Conservation (phyloP, 805 yeast species). For the Candida xyloterini region DNA sequence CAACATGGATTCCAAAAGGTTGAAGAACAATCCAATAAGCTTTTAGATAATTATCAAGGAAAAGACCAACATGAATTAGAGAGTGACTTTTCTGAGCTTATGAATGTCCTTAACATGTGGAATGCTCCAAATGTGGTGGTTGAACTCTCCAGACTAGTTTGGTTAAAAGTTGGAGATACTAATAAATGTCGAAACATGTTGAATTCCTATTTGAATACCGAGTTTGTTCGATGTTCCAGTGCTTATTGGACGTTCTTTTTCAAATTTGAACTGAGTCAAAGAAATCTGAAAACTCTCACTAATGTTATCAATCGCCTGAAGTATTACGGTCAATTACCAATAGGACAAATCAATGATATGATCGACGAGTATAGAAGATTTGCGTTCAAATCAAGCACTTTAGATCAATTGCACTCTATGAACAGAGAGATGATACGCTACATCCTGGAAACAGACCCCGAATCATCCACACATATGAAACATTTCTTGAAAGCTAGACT, state of each 20-base stretch:
- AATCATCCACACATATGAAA: constrained; percentile 32
- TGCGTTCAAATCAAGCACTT: constrained; percentile 28
- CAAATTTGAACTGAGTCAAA: constrained; percentile 46
- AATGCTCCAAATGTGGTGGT: constrained; percentile 29
- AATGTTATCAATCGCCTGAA: constrained; percentile 46
- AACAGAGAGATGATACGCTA: constrained; percentile 26
- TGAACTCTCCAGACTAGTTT: constrained; percentile 25
- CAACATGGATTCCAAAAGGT: constrained; percentile 9
- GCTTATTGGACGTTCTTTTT: constrained; percentile 58
- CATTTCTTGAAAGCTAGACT: constrained; percentile 32
- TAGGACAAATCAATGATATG: constrained; percentile 42
- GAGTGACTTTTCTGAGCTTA: constrained; percentile 17
- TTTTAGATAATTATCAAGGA: constrained; percentile 12
- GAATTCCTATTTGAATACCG: constrained; percentile 26
- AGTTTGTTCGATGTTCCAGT: constrained; percentile 37
- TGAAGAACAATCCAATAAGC: constrained; percentile 13
- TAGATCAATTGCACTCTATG: constrained; percentile 19
- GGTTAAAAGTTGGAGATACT: constrained; percentile 24
- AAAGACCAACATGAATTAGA: constrained; percentile 4
- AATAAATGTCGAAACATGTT: constrained; percentile 27
- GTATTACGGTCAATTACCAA: constrained; percentile 46
- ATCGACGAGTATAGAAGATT: constrained; percentile 38
- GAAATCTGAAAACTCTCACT: constrained; percentile 44
- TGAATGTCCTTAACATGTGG: constrained; percentile 17
- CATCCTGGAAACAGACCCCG: constrained; percentile 31